Conservation (phyloP, 805 yeast species). For the Ogataea angusta region DNA sequence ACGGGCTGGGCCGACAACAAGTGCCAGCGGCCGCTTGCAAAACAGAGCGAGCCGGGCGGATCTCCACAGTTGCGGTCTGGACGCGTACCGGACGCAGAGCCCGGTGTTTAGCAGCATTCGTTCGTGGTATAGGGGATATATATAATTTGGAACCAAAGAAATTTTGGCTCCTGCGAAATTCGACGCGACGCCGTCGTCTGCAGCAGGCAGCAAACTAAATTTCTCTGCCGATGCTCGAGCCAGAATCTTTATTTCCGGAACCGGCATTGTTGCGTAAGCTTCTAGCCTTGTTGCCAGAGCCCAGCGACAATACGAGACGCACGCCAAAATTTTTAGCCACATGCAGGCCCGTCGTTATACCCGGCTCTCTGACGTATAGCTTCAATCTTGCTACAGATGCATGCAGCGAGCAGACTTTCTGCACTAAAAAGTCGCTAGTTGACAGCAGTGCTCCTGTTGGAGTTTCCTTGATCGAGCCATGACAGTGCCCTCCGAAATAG, state of each 20-base stretch:
- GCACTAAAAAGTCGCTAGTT: background rate
- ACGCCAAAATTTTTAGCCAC: background rate
- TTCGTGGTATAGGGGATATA: background rate
- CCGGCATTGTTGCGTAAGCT: background rate
- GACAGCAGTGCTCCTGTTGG: background rate
- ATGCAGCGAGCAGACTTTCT: background rate
- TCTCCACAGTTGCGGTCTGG: background rate
- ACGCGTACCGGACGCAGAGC: background rate
- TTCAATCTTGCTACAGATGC: background rate
- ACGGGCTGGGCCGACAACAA: background rate
- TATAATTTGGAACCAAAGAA: background rate
- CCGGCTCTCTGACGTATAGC: background rate
- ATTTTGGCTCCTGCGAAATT: background rate
- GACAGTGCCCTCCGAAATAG: background rate
- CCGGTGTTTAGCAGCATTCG: background rate
- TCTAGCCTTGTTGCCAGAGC: background rate
- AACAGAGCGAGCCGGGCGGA: background rate
- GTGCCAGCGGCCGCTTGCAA: background rate
- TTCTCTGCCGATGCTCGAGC: background rate
- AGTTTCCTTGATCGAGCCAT: background rate
- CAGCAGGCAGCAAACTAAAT: background rate
- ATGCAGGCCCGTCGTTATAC: background rate
- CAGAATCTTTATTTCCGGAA: conserved; percentile 1
- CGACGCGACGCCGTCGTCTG: conserved; percentile 1
- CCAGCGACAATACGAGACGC: background rate